Evolutionary conservation across 352 stramenopile genomes (phyloP).

Genomic region (Phytophthora sp.): DNA sequence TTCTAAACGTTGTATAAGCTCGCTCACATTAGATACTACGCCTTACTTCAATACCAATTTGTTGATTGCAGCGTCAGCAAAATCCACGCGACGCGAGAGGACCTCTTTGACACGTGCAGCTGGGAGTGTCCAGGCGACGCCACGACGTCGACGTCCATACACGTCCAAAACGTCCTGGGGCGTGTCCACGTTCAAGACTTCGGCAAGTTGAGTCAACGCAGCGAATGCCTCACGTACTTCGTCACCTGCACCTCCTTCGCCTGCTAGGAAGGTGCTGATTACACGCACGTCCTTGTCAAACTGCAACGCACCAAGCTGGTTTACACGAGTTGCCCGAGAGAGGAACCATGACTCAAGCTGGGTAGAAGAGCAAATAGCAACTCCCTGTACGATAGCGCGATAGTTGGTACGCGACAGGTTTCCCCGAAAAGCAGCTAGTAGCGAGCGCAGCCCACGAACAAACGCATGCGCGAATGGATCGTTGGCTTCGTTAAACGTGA

Average conservation of each 20-base stretch:
- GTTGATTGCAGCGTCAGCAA: constrained; percentile 69
- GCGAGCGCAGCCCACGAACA: constrained; percentile 58
- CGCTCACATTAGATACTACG: neutral
- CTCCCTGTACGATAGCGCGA: constrained; percentile 49
- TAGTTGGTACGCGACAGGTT: constrained; percentile 72
- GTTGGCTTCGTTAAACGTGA: constrained; percentile 89
- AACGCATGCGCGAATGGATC: constrained; percentile 85
- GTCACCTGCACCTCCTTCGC: constrained; percentile 44
- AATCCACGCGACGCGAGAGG: constrained; percentile 81
- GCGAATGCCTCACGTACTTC: constrained; percentile 68
- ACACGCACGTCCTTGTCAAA: constrained; percentile 89
- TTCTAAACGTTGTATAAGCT: neutral
- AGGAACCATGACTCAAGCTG: constrained; percentile 76
- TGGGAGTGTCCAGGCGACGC: constrained; percentile 74
- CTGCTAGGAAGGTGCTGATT: constrained; percentile 65
- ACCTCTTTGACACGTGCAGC: constrained; percentile 75
- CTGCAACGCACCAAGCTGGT: constrained; percentile 83
- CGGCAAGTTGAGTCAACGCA: constrained; percentile 64
- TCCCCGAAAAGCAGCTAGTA: constrained; percentile 57
- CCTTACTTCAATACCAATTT: constrained; percentile 54
- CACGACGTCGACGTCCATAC: constrained; percentile 63
- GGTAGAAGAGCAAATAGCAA: constrained; percentile 48
- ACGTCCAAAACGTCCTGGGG: constrained; percentile 82
- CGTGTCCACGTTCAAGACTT: constrained; percentile 76
- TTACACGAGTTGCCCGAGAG: constrained; percentile 61